These are phyloP conservation scores for Naganishia vishniacii DNA, from an alignment of 768 basidiomycete genomes.

Conservation along the genomic window DNA sequence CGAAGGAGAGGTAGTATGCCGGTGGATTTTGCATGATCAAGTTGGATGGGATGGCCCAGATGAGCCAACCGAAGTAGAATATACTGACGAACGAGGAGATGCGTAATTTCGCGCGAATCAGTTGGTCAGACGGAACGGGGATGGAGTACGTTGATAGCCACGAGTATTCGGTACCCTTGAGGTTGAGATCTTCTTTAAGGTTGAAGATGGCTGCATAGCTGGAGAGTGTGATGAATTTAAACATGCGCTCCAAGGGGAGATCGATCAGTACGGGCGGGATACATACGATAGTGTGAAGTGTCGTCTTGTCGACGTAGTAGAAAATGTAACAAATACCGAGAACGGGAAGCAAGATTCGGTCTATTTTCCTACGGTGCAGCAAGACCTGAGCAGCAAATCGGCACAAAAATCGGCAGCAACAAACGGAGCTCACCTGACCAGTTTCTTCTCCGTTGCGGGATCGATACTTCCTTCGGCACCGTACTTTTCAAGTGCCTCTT, in stretches of 20 bases:
- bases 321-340: slow-evolving; percentile 42
- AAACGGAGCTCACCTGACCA: slow-evolving; percentile 32
- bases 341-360: slow-evolving; percentile 36
- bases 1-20: slow-evolving; percentile 50
- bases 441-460: slow-evolving; percentile 37
- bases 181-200: slow-evolving; percentile 47
- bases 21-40: slow-evolving; percentile 51
- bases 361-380: slow-evolving; percentile 32
- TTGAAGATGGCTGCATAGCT: slow-evolving; percentile 46
- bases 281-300: too few relatives aligned
- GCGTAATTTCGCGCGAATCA: slow-evolving; percentile 35
- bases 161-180: slow-evolving; percentile 47
- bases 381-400: background rate
- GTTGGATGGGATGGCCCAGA: slow-evolving; percentile 52
- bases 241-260: too few relatives aligned
- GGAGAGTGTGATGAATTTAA: too few relatives aligned
- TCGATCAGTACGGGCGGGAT: too few relatives aligned
- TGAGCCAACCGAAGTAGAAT: slow-evolving; percentile 52
- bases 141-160: slow-evolving; percentile 35
- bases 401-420: background rate
- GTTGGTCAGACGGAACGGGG: too few relatives aligned
- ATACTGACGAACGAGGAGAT: slow-evolving; percentile 31
- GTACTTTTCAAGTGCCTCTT: slow-evolving; percentile 41
- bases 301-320: slow-evolving; percentile 46
- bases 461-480: slow-evolving; percentile 36